These are phyloP conservation scores for Populus nigra DNA, from an alignment of 345 rosid genomes.

Conservation along the genomic window DNA sequence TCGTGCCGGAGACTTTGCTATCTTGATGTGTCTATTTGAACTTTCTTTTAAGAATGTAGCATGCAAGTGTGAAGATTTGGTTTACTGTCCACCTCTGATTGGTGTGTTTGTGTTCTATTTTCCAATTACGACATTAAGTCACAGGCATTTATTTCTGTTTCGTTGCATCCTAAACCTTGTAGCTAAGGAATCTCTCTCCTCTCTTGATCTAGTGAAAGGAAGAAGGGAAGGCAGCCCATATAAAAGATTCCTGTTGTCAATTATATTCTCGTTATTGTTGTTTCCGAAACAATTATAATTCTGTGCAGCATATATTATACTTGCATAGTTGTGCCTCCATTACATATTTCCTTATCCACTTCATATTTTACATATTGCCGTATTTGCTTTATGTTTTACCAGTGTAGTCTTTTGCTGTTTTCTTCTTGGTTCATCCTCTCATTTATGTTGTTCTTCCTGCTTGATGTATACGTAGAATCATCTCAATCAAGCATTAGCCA, in stretches of 20 bases:
- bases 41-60: not conserved
- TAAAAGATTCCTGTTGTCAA: not conserved
- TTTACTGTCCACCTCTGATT: not conserved
- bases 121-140: not conserved
- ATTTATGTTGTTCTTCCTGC: conserved; percentile 31
- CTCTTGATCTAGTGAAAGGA: not conserved
- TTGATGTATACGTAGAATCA: conserved; percentile 53
- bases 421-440: conserved; percentile 12
- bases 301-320: not conserved
- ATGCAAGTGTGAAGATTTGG: not conserved
- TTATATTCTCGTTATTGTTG: not conserved
- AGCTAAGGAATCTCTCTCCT: not conserved
- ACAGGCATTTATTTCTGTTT: not conserved
- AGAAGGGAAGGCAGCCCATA: not conserved
- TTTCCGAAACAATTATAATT: not conserved
- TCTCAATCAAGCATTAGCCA: conserved; percentile 48
- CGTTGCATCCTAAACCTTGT: not conserved
- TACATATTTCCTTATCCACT: too few species aligned
- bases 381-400: not conserved
- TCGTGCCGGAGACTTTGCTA: not conserved
- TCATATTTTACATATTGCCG: too few species aligned
- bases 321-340: not conserved
- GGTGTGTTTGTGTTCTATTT: not conserved
- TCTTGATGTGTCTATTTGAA: not conserved
- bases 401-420: not conserved